These are phyloP conservation scores for Albophoma yamanashiensis DNA, from an alignment of 2,329 filamentous ascomycete species.

Conservation along the genomic window DNA sequence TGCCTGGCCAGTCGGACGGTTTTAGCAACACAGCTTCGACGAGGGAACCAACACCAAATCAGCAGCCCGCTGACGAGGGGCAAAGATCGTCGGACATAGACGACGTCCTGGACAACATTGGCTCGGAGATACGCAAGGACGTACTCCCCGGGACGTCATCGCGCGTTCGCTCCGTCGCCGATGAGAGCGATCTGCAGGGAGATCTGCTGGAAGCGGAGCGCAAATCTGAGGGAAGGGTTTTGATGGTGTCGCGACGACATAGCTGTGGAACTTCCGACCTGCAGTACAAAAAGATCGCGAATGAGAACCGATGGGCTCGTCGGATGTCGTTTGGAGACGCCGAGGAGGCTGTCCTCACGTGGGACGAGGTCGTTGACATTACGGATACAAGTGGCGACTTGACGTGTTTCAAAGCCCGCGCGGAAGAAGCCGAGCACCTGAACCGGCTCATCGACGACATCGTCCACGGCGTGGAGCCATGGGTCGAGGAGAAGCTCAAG, in stretches of 20 bases:
- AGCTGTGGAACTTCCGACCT: slow-evolving; percentile 33
- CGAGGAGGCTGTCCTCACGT: slow-evolving; percentile 61
- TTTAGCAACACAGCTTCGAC: slow-evolving; percentile 15
- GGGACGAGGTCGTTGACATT: slow-evolving; percentile 44
- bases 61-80: slow-evolving; percentile 12
- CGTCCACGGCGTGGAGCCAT: slow-evolving; percentile 42
- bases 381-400: slow-evolving; percentile 17
- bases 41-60: slow-evolving; percentile 12
- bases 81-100: slow-evolving; percentile 13
- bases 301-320: slow-evolving; percentile 57
- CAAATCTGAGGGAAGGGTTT: slow-evolving; percentile 29
- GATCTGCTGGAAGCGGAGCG: slow-evolving; percentile 38
- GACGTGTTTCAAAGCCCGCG: slow-evolving; percentile 19
- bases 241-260: slow-evolving; percentile 50
- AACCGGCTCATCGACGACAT: slow-evolving; percentile 42
- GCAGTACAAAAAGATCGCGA: slow-evolving; percentile 20
- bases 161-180: slow-evolving; percentile 45
- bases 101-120: slow-evolving; percentile 15
- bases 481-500: slow-evolving; percentile 48
- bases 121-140: slow-evolving; percentile 32
- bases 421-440: slow-evolving; percentile 46
- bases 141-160: slow-evolving; percentile 37
- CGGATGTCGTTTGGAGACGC: slow-evolving; percentile 67
- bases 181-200: slow-evolving; percentile 48
- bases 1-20: slow-evolving; percentile 12